phyloP scores from a whole-genome alignment of 352 stramenopile genomes.

The Aphanomyces cochlioides region DNA sequence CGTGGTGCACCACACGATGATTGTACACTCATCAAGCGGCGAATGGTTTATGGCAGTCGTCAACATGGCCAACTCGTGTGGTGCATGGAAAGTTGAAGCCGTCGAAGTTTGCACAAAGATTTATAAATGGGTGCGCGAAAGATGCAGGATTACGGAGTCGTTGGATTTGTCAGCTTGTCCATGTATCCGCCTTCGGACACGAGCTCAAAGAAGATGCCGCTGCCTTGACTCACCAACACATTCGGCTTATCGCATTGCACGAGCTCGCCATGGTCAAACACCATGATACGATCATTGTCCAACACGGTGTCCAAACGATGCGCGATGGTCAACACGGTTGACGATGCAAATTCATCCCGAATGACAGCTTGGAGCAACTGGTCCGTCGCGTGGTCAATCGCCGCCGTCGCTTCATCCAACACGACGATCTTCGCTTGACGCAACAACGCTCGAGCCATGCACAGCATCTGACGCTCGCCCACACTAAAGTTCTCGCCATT shows the following conservation, averaged over 20 bases:
- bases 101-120: too few relatives aligned
- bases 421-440: constrained; percentile 88
- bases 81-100: too few relatives aligned
- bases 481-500: constrained; percentile 81
- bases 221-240: background rate
- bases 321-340: constrained; percentile 93
- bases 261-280: constrained; percentile 32
- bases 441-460: constrained; percentile 86
- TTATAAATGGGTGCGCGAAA: too few relatives aligned
- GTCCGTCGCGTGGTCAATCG: constrained; percentile 55
- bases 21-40: too few relatives aligned
- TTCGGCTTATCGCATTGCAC: background rate
- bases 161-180: background rate
- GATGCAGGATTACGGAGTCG: too few relatives aligned
- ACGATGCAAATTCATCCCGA: constrained; percentile 78
- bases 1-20: too few relatives aligned
- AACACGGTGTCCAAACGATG: constrained; percentile 93
- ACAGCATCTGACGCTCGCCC: constrained; percentile 87
- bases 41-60: too few relatives aligned
- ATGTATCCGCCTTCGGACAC: background rate
- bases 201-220: constrained; percentile 25
- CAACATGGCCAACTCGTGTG: too few relatives aligned
- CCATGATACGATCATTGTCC: constrained; percentile 82
- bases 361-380: constrained; percentile 42
- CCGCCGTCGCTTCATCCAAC: constrained; percentile 64